Evolutionary conservation across 805 yeast genomes (phyloP), one percentile per base, ranked within the genome.

Genomic region (Starmerella floricola): DNA sequence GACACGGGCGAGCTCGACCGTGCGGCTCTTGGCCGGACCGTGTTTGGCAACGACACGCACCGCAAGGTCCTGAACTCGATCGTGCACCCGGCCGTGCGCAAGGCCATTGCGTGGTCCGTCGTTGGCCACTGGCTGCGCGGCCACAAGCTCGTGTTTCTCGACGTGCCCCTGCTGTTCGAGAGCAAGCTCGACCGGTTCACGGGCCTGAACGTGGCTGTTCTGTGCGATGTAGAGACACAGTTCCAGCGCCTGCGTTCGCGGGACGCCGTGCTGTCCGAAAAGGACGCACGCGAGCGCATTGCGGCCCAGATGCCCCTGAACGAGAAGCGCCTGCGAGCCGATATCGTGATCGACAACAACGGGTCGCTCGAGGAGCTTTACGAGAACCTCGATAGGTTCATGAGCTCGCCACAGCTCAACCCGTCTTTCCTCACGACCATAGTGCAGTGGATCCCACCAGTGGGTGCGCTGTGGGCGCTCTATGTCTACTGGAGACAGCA

Each of bases 161-260:
- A 91, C 55, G 88, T 93, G 2, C 99, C 99, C 1, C 64, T 91
- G 30, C 63, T 91, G 16, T 91, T 83, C 60, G 98, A 91, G 59
- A 71, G 85, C 28, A 73, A 76, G 1, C 65, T 88, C 51, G 76
- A 84, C 55, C 53, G 57, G 35, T 62, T 79, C 19, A 88, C 97
- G 57, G 94, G 91, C 0, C 57, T 65, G 8, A 72, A 78, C 0
- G 59, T 88, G 2, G 77, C 82, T 13, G 84, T 87, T 0, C 60
- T 78, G 0, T 81, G 94, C 49, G 63, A 66, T 11, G 63, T 63
- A 17, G 69, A 71, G 1, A 44, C 60, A 2, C 96, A 91, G 57
- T 48, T 79, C 30, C 62, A 69, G 47, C 66, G 98, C 44, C 66
- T 91, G 31, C 55, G 70, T 46, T 52, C 51, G 2, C 68, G 99